Conservation (phyloP, 768 basidiomycete genomes). For the Strobilomyces echinocephalus region DNA sequence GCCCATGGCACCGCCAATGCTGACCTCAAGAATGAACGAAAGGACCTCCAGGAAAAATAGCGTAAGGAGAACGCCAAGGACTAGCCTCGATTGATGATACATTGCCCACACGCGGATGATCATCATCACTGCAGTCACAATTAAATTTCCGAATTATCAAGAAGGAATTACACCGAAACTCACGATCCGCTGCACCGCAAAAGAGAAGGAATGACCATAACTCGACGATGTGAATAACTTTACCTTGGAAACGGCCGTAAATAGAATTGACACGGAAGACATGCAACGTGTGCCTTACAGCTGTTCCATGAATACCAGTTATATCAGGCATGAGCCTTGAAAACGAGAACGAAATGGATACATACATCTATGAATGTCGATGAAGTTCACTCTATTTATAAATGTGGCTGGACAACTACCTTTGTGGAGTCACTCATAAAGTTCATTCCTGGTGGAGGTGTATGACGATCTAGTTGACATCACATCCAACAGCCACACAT, state of each 20-base stretch:
- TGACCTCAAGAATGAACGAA: no score
- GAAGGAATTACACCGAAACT: neutral
- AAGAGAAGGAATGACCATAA: constrained; percentile 3
- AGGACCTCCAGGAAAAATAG: neutral
- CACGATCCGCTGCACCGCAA: constrained; percentile 1
- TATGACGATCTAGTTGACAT: neutral
- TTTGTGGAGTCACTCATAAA: neutral
- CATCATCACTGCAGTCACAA: neutral
- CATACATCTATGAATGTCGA: neutral
- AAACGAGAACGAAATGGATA: neutral
- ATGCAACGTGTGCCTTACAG: neutral
- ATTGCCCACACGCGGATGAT: constrained; percentile 2
- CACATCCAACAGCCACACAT: neutral
- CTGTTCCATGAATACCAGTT: neutral
- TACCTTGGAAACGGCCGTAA: neutral
- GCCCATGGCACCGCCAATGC: neutral
- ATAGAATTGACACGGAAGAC: neutral
- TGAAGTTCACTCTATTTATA: neutral
- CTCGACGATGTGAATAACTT: neutral
- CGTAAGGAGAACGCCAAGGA: neutral
- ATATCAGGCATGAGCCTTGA: neutral
- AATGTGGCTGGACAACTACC: neutral
- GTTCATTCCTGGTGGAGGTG: neutral
- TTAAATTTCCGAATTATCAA: neutral
- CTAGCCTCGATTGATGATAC: neutral